Base-by-base conservation (phyloP, 768 basidiomycete species). In the Xerocomellus dryophilus region DNA sequence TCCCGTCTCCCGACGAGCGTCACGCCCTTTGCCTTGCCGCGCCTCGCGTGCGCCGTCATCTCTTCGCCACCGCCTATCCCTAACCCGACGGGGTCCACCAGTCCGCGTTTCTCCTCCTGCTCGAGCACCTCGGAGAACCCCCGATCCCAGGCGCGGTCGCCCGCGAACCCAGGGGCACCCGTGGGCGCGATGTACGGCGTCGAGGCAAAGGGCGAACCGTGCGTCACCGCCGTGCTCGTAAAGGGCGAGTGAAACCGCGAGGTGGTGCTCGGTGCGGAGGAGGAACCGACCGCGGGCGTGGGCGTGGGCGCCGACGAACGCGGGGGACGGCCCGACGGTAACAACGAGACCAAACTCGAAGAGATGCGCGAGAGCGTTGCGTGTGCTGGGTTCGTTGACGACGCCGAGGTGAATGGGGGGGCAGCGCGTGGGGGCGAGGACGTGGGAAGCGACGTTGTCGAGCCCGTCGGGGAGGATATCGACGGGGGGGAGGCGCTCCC, bases 111-210 rank as follows among this genome's bases (percentile, higher is more conserved):
- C 34, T 65, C 62, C 50, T 83, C 83, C 2, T 66, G 65, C 45
- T 75, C 74, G 36, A 83, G 66, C 29, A 74, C 74, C 3, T 73
- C 74, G 1, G 81, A 83, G 61, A 75, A 85, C 0, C 84, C 83
- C 49, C 81, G 83, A 66, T 92, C 84, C 90, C 90, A 82, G 11
- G 65, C 75, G 15, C 72, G 69, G 43, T 88, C 87, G 0, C 87
- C 87, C 14, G 70, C 75, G 60, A 86, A 91, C 6, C 89, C 92
- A 1, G 91, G 91, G 1, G 91, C 92, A n/a, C 91, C 84, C 47
- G 64, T 72, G 0, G 85, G 78, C 45, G 71, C 78, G 17, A 73
- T 71, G 66, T 78, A 78, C 2, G 73, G 70, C 31, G 74, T 65
- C 10, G 75, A 61, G 0, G 72, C 73, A 52, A 85, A 85, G 0